These are phyloP conservation scores for Conoideocrella luteorostrata DNA, from an alignment of 2,329 filamentous ascomycete genomes.

Conservation along the genomic window DNA sequence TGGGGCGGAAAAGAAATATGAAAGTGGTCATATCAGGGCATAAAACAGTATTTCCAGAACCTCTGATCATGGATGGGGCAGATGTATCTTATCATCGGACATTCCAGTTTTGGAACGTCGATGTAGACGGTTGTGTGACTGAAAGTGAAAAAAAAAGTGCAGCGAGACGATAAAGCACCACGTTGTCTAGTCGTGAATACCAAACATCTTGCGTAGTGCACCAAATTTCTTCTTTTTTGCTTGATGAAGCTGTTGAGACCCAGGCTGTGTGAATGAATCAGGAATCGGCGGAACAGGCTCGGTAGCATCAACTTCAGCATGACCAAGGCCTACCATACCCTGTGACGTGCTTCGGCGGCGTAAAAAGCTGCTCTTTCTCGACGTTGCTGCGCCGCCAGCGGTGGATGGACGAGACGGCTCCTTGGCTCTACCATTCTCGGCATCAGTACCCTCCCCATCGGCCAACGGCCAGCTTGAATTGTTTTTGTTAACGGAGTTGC, in stretches of 20 bases:
- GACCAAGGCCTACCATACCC: constrained; percentile 17
- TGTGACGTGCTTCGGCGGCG: constrained; percentile 33
- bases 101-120: neutral
- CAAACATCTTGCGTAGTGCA: constrained; percentile 58
- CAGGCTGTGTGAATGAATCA: neutral
- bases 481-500: constrained; percentile 24
- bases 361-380: constrained; percentile 23
- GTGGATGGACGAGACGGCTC: constrained; percentile 27
- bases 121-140: neutral
- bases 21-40: no score
- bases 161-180: constrained; percentile 9
- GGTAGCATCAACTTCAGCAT: constrained; percentile 10
- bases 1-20: no score
- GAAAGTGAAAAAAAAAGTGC: constrained; percentile 1
- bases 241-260: constrained; percentile 5
- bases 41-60: no score
- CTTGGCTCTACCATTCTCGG: constrained; percentile 17
- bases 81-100: no score
- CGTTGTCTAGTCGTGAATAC: constrained; percentile 36
- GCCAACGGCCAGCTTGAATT: constrained; percentile 28
- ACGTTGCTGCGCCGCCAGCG: constrained; percentile 20
- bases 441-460: constrained; percentile 22
- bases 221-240: constrained; percentile 62
- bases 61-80: no score
- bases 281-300: constrained; percentile 9